These are phyloP conservation scores for Dicorynia guianensis DNA, from an alignment of 306 rosid species.

Conservation along the genomic window DNA sequence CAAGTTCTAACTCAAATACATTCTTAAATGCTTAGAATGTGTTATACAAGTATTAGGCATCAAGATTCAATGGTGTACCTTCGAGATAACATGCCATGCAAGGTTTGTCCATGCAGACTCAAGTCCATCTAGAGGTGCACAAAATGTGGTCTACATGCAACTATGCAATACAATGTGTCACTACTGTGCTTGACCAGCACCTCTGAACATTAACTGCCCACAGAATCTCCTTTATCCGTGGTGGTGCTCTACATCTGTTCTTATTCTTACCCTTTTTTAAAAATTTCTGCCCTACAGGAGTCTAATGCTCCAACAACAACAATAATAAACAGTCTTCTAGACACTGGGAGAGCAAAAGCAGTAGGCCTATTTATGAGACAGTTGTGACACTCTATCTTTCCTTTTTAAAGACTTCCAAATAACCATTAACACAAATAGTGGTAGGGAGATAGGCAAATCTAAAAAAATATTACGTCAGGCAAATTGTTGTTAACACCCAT, in stretches of 20 bases:
- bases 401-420: not conserved
- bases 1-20: constrained; percentile 23
- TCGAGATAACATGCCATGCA: not conserved
- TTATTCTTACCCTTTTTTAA: not conserved
- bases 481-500: not conserved
- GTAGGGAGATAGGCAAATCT: constrained; percentile 9
- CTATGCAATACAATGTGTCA: too few species aligned
- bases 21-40: constrained; percentile 10
- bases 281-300: not conserved
- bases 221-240: too few species aligned
- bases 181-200: too few species aligned
- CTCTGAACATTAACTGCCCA: too few species aligned
- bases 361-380: too few species aligned
- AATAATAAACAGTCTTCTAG: not conserved
- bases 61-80: not conserved
- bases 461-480: constrained; percentile 16
- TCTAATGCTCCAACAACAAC: not conserved
- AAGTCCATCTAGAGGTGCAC: constrained; percentile 8
- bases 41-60: not conserved
- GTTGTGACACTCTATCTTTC: not conserved
- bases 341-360: too few species aligned
- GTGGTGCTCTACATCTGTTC: not conserved
- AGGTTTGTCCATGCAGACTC: not conserved
- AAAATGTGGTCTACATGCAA: too few species aligned
- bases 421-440: constrained; percentile 3